Evolutionary conservation across 2,329 filamentous ascomycete genomes (phyloP).

Genomic region (Aspergillus quadrilineatus): DNA sequence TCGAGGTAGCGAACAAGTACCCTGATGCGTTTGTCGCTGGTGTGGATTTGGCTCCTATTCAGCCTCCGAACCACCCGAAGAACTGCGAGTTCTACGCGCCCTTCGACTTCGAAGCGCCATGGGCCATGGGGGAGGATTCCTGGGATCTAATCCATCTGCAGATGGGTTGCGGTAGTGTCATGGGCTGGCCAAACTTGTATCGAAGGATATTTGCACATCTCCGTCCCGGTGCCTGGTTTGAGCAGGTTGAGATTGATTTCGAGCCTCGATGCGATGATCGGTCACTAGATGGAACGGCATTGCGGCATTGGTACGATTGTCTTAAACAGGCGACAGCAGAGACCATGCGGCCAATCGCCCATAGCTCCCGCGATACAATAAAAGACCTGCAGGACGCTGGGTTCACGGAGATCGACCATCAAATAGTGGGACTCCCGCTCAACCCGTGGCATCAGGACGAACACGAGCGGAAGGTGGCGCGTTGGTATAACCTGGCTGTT

Average conservation of each 20-base stretch:
- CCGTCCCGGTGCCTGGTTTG: conserved; percentile 72
- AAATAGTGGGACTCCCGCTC: conserved; percentile 67
- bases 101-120: conserved; percentile 75
- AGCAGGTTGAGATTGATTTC: conserved; percentile 89
- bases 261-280: conserved; percentile 69
- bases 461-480: conserved; percentile 66
- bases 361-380: conserved; percentile 59
- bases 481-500: conserved; percentile 81
- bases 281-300: conserved; percentile 54
- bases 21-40: conserved; percentile 60
- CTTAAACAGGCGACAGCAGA: conserved; percentile 67
- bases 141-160: conserved; percentile 85
- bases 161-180: conserved; percentile 74
- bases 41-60: conserved; percentile 62
- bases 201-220: conserved; percentile 70
- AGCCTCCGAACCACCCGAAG: conserved; percentile 66
- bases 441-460: conserved; percentile 70
- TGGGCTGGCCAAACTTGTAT: conserved; percentile 74
- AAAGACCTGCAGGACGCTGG: conserved; percentile 66
- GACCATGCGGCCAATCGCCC: conserved; percentile 64
- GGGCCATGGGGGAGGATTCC: conserved; percentile 65
- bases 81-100: conserved; percentile 67
- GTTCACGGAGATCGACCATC: conserved; percentile 75
- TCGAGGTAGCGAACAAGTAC: conserved; percentile 75
- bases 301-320: conserved; percentile 68